These are phyloP conservation scores for Fraxinus platypoda DNA, from an alignment of 305 asterid species.

Conservation along the genomic window DNA sequence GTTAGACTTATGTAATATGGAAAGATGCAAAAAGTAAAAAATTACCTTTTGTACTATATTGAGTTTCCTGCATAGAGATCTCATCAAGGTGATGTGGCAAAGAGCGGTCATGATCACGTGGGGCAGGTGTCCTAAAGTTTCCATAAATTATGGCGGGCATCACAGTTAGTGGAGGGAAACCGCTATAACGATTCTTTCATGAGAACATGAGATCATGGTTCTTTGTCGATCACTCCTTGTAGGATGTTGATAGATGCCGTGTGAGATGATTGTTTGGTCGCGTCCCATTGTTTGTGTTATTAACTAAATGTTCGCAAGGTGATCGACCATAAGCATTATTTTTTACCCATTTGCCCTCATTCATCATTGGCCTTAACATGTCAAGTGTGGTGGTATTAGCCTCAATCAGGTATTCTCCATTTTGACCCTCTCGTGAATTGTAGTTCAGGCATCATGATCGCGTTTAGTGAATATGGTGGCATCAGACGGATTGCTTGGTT, in stretches of 20 bases:
- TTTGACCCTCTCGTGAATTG: neutral
- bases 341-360: neutral
- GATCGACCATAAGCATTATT: neutral
- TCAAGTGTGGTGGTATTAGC: neutral
- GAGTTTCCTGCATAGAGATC: neutral
- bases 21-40: neutral
- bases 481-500: neutral
- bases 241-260: neutral
- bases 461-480: neutral
- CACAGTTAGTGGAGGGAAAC: neutral
- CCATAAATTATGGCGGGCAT: neutral
- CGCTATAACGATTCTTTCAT: neutral
- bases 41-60: neutral
- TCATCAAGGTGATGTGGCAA: neutral
- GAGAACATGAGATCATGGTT: neutral
- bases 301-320: neutral
- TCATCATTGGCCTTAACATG: neutral
- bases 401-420: neutral
- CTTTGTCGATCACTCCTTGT: neutral
- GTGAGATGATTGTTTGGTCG: neutral
- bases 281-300: neutral
- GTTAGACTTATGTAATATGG: neutral
- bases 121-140: neutral
- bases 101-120: neutral
- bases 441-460: neutral